phyloP scores from a whole-genome alignment of 2,329 filamentous ascomycete genomes.

The Fusarium temperatum region DNA sequence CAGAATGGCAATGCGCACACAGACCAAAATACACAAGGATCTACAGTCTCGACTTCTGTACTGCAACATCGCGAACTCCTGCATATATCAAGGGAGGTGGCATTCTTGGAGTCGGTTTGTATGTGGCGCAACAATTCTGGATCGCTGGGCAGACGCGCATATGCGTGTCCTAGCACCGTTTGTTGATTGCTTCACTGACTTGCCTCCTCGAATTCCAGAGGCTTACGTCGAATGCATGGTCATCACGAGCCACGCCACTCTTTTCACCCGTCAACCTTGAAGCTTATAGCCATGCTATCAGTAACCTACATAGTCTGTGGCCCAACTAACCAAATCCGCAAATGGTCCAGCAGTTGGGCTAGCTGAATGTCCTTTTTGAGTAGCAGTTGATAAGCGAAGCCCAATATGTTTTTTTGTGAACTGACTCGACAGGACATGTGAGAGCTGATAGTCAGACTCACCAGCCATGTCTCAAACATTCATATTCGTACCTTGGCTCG shows the following conservation, averaged over 20 bases:
- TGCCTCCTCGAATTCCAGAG: conserved; percentile 34
- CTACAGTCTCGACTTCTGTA: conserved; percentile 1
- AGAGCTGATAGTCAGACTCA: conserved; percentile 19
- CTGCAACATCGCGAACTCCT: conserved; percentile 13
- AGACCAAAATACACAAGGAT: neutral
- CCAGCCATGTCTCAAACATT: conserved; percentile 30
- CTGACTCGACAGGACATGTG: conserved; percentile 13
- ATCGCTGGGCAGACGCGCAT: conserved; percentile 4
- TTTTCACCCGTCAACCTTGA: neutral
- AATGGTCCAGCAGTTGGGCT: neutral
- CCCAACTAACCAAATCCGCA: neutral
- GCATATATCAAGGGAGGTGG: conserved; percentile 12
- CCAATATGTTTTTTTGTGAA: neutral
- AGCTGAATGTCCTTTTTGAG: conserved; percentile 3
- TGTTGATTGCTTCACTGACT: conserved; percentile 25
- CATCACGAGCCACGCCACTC: conserved; percentile 34
- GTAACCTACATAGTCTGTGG: neutral
- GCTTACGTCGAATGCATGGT: conserved; percentile 14
- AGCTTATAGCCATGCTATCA: neutral
- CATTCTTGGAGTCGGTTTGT: conserved; percentile 22
- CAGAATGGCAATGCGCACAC: neutral
- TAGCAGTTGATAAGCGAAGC: conserved; percentile 3
- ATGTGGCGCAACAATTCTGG: conserved; percentile 19
- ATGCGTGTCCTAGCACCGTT: conserved; percentile 21
- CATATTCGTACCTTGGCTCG: conserved; percentile 12